Conservation (phyloP, 2,329 filamentous ascomycete species). For the Teratosphaeria nubilosa region DNA sequence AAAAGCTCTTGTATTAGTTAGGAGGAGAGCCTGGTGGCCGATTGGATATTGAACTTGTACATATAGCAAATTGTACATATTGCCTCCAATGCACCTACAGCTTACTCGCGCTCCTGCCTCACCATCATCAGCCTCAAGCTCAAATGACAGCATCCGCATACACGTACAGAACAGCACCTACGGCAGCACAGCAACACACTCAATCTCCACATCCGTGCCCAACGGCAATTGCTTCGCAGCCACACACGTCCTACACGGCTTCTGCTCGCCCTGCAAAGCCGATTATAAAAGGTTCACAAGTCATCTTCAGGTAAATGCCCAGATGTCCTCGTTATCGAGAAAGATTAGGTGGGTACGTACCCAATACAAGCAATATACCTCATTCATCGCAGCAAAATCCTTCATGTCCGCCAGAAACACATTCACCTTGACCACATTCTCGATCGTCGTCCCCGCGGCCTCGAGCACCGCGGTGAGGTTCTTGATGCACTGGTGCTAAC, state of each 20-base stretch:
- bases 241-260: constrained; percentile 33
- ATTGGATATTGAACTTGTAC: background rate
- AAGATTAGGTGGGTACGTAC: too few relatives aligned
- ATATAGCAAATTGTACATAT: background rate
- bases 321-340: too few relatives aligned
- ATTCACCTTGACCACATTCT: constrained; percentile 49
- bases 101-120: background rate
- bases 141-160: background rate
- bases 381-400: constrained; percentile 51
- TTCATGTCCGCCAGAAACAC: constrained; percentile 57
- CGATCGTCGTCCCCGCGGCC: constrained; percentile 48
- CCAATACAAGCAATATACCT: constrained; percentile 36
- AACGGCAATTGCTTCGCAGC: constrained; percentile 42
- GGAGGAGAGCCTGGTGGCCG: background rate
- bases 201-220: constrained; percentile 45
- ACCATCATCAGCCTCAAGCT: background rate
- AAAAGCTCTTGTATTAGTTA: background rate
- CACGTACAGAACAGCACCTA: constrained; percentile 5
- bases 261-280: constrained; percentile 10
- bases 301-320: too few relatives aligned
- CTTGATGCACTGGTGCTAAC: constrained; percentile 47
- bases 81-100: background rate
- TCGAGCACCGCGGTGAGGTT: constrained; percentile 52
- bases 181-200: constrained; percentile 35
- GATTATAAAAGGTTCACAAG: too few relatives aligned